Base-by-base conservation (phyloP, 2,329 filamentous ascomycete genomes). In the Microcyclospora tardicrescens region DNA sequence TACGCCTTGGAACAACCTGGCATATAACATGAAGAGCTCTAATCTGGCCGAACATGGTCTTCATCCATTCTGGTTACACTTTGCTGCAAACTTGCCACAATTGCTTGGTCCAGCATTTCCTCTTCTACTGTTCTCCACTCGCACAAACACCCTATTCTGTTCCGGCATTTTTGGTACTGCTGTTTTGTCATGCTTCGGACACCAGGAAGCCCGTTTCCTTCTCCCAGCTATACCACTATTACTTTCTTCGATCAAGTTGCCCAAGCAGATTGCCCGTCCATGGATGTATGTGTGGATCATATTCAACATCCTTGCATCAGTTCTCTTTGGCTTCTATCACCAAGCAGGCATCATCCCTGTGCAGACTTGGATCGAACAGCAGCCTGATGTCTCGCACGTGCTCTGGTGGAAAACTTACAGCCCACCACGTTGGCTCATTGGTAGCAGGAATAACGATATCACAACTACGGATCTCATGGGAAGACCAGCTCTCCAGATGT, bases 351-450 rank as follows among this genome's bases (percentile, higher is more conserved):
- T 87, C 16, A 71, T 89, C 1, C 80, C 82, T 0, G 77, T 75
- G 6, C 83, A 89, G 52, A 75, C 81, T 1, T 84, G 84, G 55
- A 68, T 89, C 53, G 81, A 77, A 52, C 73, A 73, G 39, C 77
- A 82, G 47, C 69, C 74, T 4, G 49, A 81, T 45, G 75, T 81
- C 8, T 77, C 76, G 2, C 70, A 79, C 28, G 79, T 79, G 3
- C 68, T 83, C 36, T 89, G 83, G 83, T 89, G 83, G 83, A 87
- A 86, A 58, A 87, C 83, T 1, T 87, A 87, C 56, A 82, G 78
- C 56, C 83, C 83, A 13, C 83, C 83, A 0, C 79, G 81, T 28
- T 89, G 83, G 81, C 69, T 89, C 14, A 66, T 87, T 6, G 80
- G 85, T 47, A 79, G 80, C 38, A 82, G 81, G 59, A 85, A 82